Conservation (phyloP, 345 rosid genomes). For the Corymbia maculata region DNA sequence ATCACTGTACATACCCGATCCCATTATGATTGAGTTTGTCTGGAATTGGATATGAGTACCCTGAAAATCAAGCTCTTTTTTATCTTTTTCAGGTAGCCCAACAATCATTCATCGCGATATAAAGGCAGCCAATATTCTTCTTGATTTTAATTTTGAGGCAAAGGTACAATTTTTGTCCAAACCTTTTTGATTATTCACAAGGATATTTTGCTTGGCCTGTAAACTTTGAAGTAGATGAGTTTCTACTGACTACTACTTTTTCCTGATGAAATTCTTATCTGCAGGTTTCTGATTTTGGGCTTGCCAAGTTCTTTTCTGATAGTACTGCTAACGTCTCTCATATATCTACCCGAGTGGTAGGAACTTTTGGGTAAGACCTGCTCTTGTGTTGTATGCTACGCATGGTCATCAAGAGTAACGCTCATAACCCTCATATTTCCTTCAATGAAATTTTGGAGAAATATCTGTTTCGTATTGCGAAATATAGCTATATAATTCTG, state of each 20-base stretch:
- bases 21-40: not conserved
- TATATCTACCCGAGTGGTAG: constrained; percentile 72
- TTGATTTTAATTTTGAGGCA: constrained; percentile 68
- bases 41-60: not conserved
- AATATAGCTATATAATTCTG: not conserved
- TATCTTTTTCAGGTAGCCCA: constrained; percentile 46
- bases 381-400: not conserved
- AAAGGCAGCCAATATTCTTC: constrained; percentile 78
- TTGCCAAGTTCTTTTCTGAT: constrained; percentile 54
- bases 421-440: not conserved
- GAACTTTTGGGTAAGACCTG: constrained; percentile 64
- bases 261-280: not conserved
- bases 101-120: constrained; percentile 80
- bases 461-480: not conserved
- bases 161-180: constrained; percentile 30
- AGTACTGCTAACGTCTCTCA: constrained; percentile 33
- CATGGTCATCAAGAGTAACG: not conserved
- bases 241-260: not conserved
- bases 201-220: not conserved
- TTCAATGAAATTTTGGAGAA: not conserved
- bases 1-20: not conserved
- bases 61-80: not conserved
- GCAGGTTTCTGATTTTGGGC: constrained; percentile 88
- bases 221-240: not conserved
- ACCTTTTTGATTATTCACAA: not conserved